Evolutionary conservation across 345 rosid species (phyloP), one percentile per base, ranked within the genome.

Genomic region (Physaria fendleri): DNA sequence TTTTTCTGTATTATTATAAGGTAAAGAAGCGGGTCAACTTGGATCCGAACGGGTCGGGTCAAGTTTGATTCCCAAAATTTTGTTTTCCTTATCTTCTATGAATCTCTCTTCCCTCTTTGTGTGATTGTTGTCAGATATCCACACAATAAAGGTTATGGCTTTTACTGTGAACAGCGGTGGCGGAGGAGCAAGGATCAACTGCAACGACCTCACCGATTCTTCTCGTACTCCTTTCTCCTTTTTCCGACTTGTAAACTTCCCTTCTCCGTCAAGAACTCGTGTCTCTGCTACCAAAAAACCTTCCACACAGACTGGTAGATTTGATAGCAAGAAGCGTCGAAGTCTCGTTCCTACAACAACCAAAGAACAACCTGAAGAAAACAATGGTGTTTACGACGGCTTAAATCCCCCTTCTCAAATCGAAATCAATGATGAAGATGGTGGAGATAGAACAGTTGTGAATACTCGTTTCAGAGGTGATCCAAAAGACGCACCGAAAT

Each of bases 291-390:
- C 91, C 56, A 90, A 79, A 74, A 86, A 86, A 68, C 39, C 76
- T 51, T 72, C 88, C 14, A 23, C 92, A 30, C 77, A 75, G 63
- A 81, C 85, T 53, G 89, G 97, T 37, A 80, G 81, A 30, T 84
- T 82, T 65, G 89, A 80, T 75, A 76, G 92, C 71, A 78, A 33
- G 78, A 83, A 83, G 47, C 75, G 81, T 61, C 73, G 81, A 47
- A 71, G 64, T 59, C 64, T 60, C 21, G 57, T 72, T 16, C 72
- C 85, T 6, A 82, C 82, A 15, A 71, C 73, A 14, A 69, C 69
- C 8, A 60, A 55, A 1, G 68, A 69, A 7, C 69, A 69, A 14
- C 0, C 52, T 0, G 69, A 69, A 55, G 74, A 70, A 11, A n/a
- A 4, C 3, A 48, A 62, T 58, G n/a, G n/a, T n/a, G n/a, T n/a